A percentile compares a stretch with the other conserved stretches of the same genome.
Evolutionary conservation across 2,329 filamentous ascomycete species (phyloP).

Genomic region (Botryotinia convoluta): DNA sequence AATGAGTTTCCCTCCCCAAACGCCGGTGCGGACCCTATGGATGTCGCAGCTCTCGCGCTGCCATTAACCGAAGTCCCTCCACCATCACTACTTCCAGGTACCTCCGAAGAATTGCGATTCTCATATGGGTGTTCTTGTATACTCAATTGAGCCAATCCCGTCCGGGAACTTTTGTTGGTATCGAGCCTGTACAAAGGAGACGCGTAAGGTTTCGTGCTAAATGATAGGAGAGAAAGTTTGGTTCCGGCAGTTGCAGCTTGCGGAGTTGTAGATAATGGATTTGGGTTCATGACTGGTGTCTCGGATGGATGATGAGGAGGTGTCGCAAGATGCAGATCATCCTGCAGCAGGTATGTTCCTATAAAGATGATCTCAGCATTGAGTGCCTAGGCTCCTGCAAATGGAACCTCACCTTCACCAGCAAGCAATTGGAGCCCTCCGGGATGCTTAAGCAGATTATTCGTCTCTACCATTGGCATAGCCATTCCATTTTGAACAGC

Average conservation of each 20-base stretch:
- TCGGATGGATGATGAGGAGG: constrained; percentile 95
- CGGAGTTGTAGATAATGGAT: constrained; percentile 82
- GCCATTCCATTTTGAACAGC: constrained; percentile 65
- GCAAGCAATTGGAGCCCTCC: constrained; percentile 86
- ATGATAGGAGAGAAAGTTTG: constrained; percentile 69
- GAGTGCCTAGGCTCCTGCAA: background rate
- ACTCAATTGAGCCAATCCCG: constrained; percentile 45
- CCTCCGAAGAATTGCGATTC: constrained; percentile 59
- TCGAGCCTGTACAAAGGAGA: constrained; percentile 55
- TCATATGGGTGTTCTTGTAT: constrained; percentile 63
- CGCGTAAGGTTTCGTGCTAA: constrained; percentile 39
- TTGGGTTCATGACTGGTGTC: constrained; percentile 79
- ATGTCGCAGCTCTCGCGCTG: constrained; percentile 37
- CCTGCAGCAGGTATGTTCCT: constrained; percentile 88
- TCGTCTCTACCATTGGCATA: constrained; percentile 83
- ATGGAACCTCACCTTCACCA: constrained; percentile 68
- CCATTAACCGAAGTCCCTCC: constrained; percentile 52
- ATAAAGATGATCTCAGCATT: constrained; percentile 16
- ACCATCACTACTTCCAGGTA: constrained; percentile 55
- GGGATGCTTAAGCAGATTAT: constrained; percentile 80
- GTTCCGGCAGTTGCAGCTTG: constrained; percentile 83
- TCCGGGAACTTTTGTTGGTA: constrained; percentile 48
- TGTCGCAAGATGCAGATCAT: constrained; percentile 88
- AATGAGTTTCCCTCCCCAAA: constrained; percentile 87
- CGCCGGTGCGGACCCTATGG: constrained; percentile 51